These are phyloP conservation scores for Ganoderma sinense DNA, from an alignment of 1,284 basidiomycete species.

Conservation along the genomic window DNA sequence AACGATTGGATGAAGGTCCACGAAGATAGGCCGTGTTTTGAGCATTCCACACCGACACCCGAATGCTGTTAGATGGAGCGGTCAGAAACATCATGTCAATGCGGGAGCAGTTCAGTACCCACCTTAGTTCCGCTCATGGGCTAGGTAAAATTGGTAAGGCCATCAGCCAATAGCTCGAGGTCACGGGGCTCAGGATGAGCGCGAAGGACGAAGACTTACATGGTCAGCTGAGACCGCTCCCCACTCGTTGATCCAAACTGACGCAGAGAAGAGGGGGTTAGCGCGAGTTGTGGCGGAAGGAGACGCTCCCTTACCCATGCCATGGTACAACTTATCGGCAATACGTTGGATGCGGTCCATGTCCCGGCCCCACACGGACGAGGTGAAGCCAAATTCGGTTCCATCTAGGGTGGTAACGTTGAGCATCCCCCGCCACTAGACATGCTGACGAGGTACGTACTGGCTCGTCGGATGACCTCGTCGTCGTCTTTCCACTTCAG, in stretches of 20 bases:
- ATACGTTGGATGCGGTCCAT: constrained; percentile 15
- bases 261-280: not conserved
- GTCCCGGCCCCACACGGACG: constrained; percentile 18
- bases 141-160: not conserved
- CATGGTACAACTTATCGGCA: constrained; percentile 10
- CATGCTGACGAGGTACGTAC: constrained; percentile 4
- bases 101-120: not conserved
- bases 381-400: constrained; percentile 16
- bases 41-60: constrained; percentile 18
- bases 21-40: constrained; percentile 20
- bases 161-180: not conserved
- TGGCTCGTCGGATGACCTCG: constrained; percentile 25
- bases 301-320: constrained; percentile 14
- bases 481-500: constrained; percentile 29
- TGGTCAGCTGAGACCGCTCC: constrained; percentile 12
- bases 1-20: constrained; percentile 21
- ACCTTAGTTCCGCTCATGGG: constrained; percentile 20
- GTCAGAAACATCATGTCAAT: not conserved
- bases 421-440: not conserved
- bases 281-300: not conserved
- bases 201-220: constrained; percentile 7
- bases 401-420: constrained; percentile 10
- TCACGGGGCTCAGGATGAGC: not conserved
- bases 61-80: constrained; percentile 4
- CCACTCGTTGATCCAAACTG: constrained; percentile 25